Percentiles rank a stretch among this genome's conserved stretches.
These are phyloP conservation scores for Umbellularia californica DNA, from an alignment of 164 flowering plant genomes.

Conservation along the genomic window DNA sequence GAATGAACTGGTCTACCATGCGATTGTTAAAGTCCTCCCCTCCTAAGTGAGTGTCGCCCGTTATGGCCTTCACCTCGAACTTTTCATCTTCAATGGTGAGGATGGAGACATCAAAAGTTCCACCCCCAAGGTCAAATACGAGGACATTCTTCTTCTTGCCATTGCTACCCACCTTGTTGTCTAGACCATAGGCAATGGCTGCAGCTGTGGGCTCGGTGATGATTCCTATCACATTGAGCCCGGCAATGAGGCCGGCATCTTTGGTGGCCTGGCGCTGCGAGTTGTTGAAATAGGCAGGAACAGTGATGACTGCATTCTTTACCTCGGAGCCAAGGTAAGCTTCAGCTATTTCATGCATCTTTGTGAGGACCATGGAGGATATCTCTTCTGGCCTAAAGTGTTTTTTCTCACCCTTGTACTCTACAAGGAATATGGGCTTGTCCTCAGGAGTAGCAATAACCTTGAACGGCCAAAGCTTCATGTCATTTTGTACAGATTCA, in stretches of 20 bases:
- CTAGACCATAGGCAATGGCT: conserved; percentile 4
- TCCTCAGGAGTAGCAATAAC: no score
- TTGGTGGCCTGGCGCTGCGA: conserved; percentile 9
- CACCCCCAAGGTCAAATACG: conserved; percentile 8
- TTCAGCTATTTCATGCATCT: conserved; percentile 14
- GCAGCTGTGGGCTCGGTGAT: conserved; percentile 8
- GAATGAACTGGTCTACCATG: conserved; percentile 45
- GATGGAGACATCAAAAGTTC: conserved; percentile 10
- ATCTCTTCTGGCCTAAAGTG: conserved; percentile 37
- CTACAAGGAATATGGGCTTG: no score
- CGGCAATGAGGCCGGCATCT: conserved; percentile 12
- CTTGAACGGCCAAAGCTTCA: no score
- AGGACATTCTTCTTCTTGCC: conserved; percentile 3
- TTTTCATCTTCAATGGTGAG: conserved; percentile 7
- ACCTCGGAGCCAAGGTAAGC: conserved; percentile 13
- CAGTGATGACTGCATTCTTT: background rate
- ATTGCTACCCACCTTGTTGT: background rate
- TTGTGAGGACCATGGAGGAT: conserved; percentile 25
- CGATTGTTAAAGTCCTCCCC: conserved; percentile 63
- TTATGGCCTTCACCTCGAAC: conserved; percentile 3
- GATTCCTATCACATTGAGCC: conserved; percentile 7
- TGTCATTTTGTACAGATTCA: no score
- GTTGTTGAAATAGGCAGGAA: conserved; percentile 9
- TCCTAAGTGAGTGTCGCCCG: conserved; percentile 35
- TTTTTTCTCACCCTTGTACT: conserved; percentile 31